A percentile compares a stretch with the other conserved stretches of the same genome.
Evolutionary conservation across 208 protist species (phyloP).

Genomic region (Porcisia hertigi): DNA sequence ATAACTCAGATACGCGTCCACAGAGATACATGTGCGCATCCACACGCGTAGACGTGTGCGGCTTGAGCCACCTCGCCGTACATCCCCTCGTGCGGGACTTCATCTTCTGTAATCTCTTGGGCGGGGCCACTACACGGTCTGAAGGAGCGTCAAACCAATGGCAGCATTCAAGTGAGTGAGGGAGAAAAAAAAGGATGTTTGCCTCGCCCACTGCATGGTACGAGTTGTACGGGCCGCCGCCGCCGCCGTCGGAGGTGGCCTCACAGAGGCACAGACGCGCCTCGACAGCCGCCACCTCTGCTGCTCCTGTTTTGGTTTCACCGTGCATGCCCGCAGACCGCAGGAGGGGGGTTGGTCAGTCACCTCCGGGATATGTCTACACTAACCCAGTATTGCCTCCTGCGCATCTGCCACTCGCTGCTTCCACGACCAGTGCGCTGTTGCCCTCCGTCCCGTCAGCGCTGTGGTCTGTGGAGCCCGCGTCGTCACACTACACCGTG

Average conservation of each 20-base stretch:
- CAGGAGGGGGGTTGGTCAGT: not conserved
- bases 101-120: not conserved
- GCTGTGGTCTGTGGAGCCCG: not conserved
- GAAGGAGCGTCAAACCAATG: not conserved
- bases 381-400: not conserved
- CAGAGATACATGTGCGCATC: not conserved
- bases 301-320: not conserved
- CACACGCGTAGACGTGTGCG: not conserved
- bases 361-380: not conserved
- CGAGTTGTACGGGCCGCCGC: conserved; percentile 5
- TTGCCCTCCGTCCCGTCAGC: conserved; percentile 17
- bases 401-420: not conserved
- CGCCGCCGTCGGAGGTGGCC: not conserved
- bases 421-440: not conserved
- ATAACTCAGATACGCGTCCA: no score
- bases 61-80: not conserved
- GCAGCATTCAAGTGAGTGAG: not conserved
- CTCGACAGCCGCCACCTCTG: conserved; percentile 1
- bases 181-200: not conserved
- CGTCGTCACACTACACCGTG: conserved; percentile 9
- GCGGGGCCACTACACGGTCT: no score
- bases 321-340: not conserved
- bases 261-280: not conserved
- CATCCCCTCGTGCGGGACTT: not conserved
- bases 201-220: conserved; percentile 14